phyloP scores from a whole-genome alignment of 495 filamentous ascomycete species.

The Friedmanniomyces simplex region DNA sequence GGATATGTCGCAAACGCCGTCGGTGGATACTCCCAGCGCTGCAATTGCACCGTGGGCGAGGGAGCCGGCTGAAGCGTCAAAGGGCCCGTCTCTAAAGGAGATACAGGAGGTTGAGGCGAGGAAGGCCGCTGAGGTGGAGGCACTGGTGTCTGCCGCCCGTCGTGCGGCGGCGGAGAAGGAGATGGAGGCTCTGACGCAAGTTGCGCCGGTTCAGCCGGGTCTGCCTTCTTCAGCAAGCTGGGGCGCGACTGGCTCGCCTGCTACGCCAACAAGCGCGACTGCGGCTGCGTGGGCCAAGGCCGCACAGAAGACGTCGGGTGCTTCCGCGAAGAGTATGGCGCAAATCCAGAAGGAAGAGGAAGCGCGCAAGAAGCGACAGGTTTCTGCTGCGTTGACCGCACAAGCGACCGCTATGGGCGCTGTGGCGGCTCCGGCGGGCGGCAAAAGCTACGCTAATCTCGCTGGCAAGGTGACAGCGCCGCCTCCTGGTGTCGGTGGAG shows the following conservation, averaged over 20 bases:
- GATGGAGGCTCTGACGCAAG: slow-evolving; percentile 56
- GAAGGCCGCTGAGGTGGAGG: slow-evolving; percentile 85
- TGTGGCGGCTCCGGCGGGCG: slow-evolving; percentile 41
- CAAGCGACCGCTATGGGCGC: slow-evolving; percentile 37
- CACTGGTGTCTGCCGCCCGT: slow-evolving; percentile 68
- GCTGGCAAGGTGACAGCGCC: slow-evolving; percentile 60
- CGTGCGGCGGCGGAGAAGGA: slow-evolving; percentile 74
- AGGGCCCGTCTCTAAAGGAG: slow-evolving; percentile 87
- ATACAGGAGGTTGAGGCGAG: slow-evolving; percentile 93
- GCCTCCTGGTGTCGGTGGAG: slow-evolving; percentile 39
- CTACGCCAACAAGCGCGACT: slow-evolving; percentile 40
- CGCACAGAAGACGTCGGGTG: slow-evolving; percentile 45
- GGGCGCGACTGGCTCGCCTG: slow-evolving; percentile 59
- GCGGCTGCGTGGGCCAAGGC: slow-evolving; percentile 58
- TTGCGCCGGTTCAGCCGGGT: slow-evolving; percentile 48
- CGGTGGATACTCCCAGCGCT: slow-evolving; percentile 34
- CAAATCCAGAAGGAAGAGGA: slow-evolving; percentile 98
- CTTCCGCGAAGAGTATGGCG: slow-evolving; percentile 65
- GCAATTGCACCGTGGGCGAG: slow-evolving; percentile 90
- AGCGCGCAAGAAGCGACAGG: slow-evolving; percentile 59
- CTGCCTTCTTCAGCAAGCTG: slow-evolving; percentile 84
- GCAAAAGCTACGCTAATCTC: slow-evolving; percentile 92
- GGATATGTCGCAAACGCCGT: slow-evolving; percentile 64
- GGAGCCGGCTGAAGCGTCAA: slow-evolving; percentile 63
- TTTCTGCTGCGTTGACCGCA: slow-evolving; percentile 45